phyloP scores from a whole-genome alignment of 345 rosid species.

The Lumnitzera racemosa region DNA sequence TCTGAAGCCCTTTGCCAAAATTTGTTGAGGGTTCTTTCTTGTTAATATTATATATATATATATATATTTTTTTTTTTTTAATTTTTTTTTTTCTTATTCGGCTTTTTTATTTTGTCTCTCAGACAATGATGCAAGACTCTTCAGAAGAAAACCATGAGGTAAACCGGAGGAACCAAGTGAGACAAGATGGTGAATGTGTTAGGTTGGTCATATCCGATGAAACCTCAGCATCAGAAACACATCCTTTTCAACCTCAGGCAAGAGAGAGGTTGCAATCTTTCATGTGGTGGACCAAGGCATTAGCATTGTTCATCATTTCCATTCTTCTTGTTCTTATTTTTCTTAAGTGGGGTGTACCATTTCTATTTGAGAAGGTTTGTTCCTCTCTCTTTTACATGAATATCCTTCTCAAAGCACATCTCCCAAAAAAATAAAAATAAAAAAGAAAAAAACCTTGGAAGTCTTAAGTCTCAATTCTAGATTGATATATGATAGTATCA shows the following conservation, averaged over 20 bases:
- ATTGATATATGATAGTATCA: too few relatives aligned
- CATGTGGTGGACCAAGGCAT: slow-evolving; percentile 63
- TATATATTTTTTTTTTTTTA: too few relatives aligned
- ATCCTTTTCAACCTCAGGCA: slow-evolving; percentile 20
- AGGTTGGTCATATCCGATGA: slow-evolving; percentile 60
- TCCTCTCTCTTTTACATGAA: not conserved
- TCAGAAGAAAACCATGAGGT: slow-evolving; percentile 21
- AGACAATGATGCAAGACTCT: slow-evolving; percentile 27
- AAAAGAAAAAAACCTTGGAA: too few relatives aligned
- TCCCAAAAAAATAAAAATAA: too few relatives aligned
- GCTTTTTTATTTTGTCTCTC: not conserved
- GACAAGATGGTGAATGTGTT: slow-evolving; percentile 64
- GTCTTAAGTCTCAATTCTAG: too few relatives aligned
- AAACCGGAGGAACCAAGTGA: slow-evolving; percentile 18
- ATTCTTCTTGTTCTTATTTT: slow-evolving; percentile 32
- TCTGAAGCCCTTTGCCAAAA: too few relatives aligned
- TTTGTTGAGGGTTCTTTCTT: too few relatives aligned
- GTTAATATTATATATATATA: too few relatives aligned
- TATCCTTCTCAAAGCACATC: too few relatives aligned
- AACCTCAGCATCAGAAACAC: slow-evolving; percentile 21
- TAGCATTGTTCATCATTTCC: slow-evolving; percentile 19
- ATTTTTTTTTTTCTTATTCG: not conserved
- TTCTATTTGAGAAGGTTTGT: slow-evolving; percentile 62
- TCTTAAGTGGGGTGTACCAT: slow-evolving; percentile 80
- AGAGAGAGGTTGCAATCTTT: slow-evolving; percentile 16